These are phyloP conservation scores for Mycena alexandri DNA, from an alignment of 768 basidiomycete species.

Conservation along the genomic window DNA sequence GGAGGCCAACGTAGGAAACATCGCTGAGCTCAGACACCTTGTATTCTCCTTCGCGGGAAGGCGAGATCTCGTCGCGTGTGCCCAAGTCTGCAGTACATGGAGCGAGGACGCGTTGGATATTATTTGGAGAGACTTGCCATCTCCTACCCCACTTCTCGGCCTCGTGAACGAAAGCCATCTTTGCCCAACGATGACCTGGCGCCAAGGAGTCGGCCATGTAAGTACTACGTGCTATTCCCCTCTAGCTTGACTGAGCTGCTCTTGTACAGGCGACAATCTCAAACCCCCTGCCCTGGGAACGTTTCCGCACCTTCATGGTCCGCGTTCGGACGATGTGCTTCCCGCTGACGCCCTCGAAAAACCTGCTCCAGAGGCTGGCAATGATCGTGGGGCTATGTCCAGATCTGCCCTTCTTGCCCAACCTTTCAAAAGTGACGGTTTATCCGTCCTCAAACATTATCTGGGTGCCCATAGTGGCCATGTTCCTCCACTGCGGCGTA, in stretches of 20 bases:
- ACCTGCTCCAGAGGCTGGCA: not conserved
- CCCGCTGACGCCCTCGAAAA: not conserved
- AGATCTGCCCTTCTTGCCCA: slow-evolving; percentile 12
- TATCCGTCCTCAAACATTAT: not conserved
- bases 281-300: slow-evolving; percentile 3
- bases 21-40: slow-evolving; percentile 7
- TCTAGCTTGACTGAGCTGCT: no score
- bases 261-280: slow-evolving; percentile 12
- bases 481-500: slow-evolving; percentile 14
- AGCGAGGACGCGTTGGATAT: slow-evolving; percentile 11
- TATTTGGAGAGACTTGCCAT: slow-evolving; percentile 14
- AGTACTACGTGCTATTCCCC: no score
- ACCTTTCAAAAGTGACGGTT: not conserved
- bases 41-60: slow-evolving; percentile 3
- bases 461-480: slow-evolving; percentile 6
- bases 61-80: slow-evolving; percentile 9
- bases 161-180: not conserved
- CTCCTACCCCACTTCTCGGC: slow-evolving; percentile 3
- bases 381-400: slow-evolving; percentile 15
- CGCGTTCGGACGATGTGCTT: slow-evolving; percentile 3
- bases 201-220: not conserved
- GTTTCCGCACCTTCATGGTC: slow-evolving; percentile 1
- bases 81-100: slow-evolving; percentile 8
- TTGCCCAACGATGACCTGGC: slow-evolving; percentile 1
- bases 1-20: not conserved